These are phyloP conservation scores for Pilatotrama ljubarskyi DNA, from an alignment of 768 basidiomycete species.

Conservation along the genomic window DNA sequence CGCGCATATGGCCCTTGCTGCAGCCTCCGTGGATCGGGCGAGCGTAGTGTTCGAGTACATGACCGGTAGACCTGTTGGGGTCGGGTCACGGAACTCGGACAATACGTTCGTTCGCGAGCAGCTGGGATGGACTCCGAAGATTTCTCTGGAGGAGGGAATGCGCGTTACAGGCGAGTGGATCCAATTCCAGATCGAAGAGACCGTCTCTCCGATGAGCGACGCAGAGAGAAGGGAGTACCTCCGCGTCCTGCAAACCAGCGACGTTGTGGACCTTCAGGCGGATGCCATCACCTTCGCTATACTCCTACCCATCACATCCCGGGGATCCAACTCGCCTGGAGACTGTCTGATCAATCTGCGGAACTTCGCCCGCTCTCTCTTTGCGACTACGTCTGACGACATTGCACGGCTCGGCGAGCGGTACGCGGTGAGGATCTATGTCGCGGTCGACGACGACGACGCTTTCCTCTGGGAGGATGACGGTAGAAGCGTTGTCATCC, in stretches of 20 bases:
- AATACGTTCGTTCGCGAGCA: slow-evolving; percentile 37
- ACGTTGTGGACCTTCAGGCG: slow-evolving; percentile 39
- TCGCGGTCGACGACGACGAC: slow-evolving; percentile 56
- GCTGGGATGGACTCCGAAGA: slow-evolving; percentile 46
- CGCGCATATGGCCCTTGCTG: slow-evolving; percentile 40
- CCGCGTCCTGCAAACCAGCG: slow-evolving; percentile 34
- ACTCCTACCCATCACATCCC: slow-evolving; percentile 59
- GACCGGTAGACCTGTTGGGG: slow-evolving; percentile 42
- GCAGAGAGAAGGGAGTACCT: slow-evolving; percentile 23
- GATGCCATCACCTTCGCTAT: slow-evolving; percentile 47
- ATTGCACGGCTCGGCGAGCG: slow-evolving; percentile 32
- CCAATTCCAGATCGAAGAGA: slow-evolving; percentile 34
- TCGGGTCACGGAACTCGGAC: slow-evolving; percentile 52
- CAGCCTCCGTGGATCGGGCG: slow-evolving; percentile 32
- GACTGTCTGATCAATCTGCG: slow-evolving; percentile 45
- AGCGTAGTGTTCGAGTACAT: slow-evolving; percentile 33
- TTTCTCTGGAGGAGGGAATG: slow-evolving; percentile 50
- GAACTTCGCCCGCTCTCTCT: slow-evolving; percentile 45
- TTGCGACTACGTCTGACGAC: slow-evolving; percentile 48
- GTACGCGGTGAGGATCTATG: slow-evolving; percentile 46
- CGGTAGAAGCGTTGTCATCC: slow-evolving; percentile 35
- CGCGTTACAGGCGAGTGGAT: slow-evolving; percentile 50
- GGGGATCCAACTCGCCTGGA: slow-evolving; percentile 35
- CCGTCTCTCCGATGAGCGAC: slow-evolving; percentile 10
- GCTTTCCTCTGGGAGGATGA: slow-evolving; percentile 34